These are phyloP conservation scores for Lasiosphaeris hirsuta DNA, from an alignment of 495 filamentous ascomycete species.

Conservation along the genomic window DNA sequence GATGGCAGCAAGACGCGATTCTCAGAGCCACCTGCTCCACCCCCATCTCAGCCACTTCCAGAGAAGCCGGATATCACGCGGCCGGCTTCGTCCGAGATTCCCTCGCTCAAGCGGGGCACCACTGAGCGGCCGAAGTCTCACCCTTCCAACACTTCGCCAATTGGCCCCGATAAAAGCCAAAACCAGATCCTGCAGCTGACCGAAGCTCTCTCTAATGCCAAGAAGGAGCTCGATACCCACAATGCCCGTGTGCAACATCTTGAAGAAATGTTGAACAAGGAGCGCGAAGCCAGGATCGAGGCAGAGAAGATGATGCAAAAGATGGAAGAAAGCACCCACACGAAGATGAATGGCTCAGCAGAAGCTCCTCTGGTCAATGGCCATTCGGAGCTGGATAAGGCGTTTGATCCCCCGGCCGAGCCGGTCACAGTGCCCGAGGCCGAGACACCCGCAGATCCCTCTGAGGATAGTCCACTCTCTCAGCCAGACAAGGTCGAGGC, in stretches of 20 bases:
- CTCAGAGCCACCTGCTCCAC: constrained; percentile 85
- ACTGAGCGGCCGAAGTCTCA: constrained; percentile 67
- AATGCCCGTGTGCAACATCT: constrained; percentile 73
- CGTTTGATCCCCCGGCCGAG: constrained; percentile 39
- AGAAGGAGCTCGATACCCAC: constrained; percentile 78
- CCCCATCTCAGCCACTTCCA: constrained; percentile 85
- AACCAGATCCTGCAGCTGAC: constrained; percentile 76
- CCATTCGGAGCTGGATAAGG: constrained; percentile 34
- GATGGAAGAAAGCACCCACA: constrained; percentile 53
- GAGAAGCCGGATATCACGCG: constrained; percentile 77
- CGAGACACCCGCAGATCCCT: constrained; percentile 17
- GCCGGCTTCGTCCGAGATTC: constrained; percentile 40
- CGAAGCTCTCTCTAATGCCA: constrained; percentile 75
- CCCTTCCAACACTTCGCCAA: constrained; percentile 55
- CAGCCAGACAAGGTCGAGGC: constrained; percentile 42
- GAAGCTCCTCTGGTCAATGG: constrained; percentile 26
- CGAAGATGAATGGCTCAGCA: constrained; percentile 35
- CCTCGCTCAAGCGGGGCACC: constrained; percentile 66
- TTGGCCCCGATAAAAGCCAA: constrained; percentile 58
- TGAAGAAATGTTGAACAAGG: constrained; percentile 72
- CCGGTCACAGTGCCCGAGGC: constrained; percentile 23
- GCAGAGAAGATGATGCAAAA: constrained; percentile 78
- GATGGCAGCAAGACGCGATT: constrained; percentile 66
- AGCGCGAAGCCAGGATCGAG: constrained; percentile 73
- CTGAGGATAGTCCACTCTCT: constrained; percentile 30